phyloP scores from a whole-genome alignment of 1,139 yeast species.

The Sugiyamaella paludigena region DNA sequence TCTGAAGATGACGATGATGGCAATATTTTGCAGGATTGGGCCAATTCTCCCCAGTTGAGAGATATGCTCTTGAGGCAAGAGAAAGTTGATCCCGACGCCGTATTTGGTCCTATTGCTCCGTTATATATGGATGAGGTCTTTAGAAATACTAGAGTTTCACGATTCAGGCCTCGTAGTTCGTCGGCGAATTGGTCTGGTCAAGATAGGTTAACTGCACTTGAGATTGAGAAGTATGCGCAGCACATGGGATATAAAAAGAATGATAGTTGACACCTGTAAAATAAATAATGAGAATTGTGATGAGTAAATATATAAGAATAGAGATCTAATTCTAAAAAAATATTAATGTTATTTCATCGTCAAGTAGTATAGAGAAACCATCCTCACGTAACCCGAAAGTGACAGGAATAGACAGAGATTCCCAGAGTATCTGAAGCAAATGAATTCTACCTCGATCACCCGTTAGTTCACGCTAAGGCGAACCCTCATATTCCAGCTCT shows the following conservation, averaged over 20 bases:
- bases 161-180: conserved; percentile 57
- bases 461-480: no score
- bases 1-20: conserved; percentile 58
- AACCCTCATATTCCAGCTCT: no score
- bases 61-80: conserved; percentile 56
- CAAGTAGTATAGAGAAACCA: no score
- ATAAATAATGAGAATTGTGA: no score
- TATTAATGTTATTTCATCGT: no score
- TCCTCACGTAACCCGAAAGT: no score
- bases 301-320: no score
- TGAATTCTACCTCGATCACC: no score
- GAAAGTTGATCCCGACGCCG: conserved; percentile 61
- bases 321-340: not conserved
- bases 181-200: conserved; percentile 53
- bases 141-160: conserved; percentile 44
- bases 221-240: conserved; percentile 50
- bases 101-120: conserved; percentile 77
- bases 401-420: no score
- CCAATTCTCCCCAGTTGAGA: conserved; percentile 60
- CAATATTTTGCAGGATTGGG: conserved; percentile 66
- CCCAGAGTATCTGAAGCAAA: no score
- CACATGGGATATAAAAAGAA: conserved; percentile 50
- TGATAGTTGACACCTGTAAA: not conserved
- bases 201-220: conserved; percentile 47
- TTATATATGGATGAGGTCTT: conserved; percentile 69